Evolutionary conservation across 2,329 filamentous ascomycete species (phyloP), one percentile per base, ranked within the genome.

Genomic region (Trichoderma breve): DNA sequence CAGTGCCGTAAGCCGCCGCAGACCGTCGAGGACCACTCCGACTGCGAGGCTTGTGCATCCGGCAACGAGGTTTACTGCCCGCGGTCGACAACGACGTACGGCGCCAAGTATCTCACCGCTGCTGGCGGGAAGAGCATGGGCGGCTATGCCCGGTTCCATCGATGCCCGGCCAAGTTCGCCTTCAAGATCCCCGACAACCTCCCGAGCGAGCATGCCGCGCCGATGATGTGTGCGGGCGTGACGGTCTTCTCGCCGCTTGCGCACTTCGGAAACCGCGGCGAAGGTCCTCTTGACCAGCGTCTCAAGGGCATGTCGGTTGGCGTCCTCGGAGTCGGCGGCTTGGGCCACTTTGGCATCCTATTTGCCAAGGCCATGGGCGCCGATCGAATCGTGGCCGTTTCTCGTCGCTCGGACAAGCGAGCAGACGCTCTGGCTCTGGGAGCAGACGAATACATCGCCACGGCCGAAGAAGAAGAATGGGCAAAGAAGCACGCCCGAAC

Each of bases 151-250:
- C 74, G 74, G 66, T 81, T 80, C 73, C 77, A 80, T 73, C 78
- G 79, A 36, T 77, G 75, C 43, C 75, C 78, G 32, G 78, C 74
- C 1, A 77, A 75, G 36, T 92, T 92, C 73, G 81, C 81, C 39
- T 76, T 86, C 68, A 84, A 84, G 77, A 84, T 85, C 55, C 83
- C 83, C 18, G 82, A 84, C 30, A 77, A 75, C 12, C 73, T 86
- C 0, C 73, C 78, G n/a, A 80, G 79, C 1, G 83, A 81, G 47
- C 74, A 81, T 47, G 82, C 83, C 9, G 84, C 91, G 18, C 90
- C 91, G 3, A 89, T 93, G 87, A 83, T 93, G 64, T 93, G 91
- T 75, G 91, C 86, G 15, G 91, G 91, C 24, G 86, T 93, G 53
- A 93, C 91, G 0, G 84, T 90, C 11, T 93, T 85, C 76, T 83